Evolutionary conservation across 2,329 filamentous ascomycete species (phyloP).

Genomic region (Fusarium virguliforme): DNA sequence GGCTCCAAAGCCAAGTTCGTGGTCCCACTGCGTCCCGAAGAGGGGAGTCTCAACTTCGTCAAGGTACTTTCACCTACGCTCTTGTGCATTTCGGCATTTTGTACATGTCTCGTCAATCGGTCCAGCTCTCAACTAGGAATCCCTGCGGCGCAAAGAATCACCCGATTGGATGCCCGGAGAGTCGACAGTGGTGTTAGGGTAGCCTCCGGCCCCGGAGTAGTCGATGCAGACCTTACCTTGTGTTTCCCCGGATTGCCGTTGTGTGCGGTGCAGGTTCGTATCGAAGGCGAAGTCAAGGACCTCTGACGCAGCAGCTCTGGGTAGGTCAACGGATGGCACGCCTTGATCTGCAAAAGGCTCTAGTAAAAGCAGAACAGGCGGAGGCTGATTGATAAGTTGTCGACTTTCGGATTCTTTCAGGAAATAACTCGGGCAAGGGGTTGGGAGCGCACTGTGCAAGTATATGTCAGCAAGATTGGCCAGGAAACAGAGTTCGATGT

Average conservation of each 20-base stretch:
- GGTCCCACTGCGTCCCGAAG: constrained; percentile 13
- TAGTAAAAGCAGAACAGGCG: not conserved
- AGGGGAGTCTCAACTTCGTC: constrained; percentile 3
- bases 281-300: constrained; percentile 30
- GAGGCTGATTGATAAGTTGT: not conserved
- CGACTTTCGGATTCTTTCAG: not conserved
- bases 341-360: not conserved
- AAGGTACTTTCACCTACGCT: not conserved
- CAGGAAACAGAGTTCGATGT: not conserved
- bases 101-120: not conserved
- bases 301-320: constrained; percentile 12
- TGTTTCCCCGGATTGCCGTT: not conserved
- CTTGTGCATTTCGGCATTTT: not conserved
- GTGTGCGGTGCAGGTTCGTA: not conserved
- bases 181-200: constrained; percentile 5
- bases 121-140: not conserved
- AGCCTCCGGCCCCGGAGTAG: not conserved
- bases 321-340: not conserved
- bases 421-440: constrained; percentile 24
- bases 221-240: constrained; percentile 8
- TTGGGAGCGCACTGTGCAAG: constrained; percentile 13
- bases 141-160: not conserved
- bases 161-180: not conserved
- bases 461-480: not conserved
- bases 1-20: constrained; percentile 14